These are phyloP conservation scores for Mrakia gelida DNA, from an alignment of 768 basidiomycete genomes.

Conservation along the genomic window DNA sequence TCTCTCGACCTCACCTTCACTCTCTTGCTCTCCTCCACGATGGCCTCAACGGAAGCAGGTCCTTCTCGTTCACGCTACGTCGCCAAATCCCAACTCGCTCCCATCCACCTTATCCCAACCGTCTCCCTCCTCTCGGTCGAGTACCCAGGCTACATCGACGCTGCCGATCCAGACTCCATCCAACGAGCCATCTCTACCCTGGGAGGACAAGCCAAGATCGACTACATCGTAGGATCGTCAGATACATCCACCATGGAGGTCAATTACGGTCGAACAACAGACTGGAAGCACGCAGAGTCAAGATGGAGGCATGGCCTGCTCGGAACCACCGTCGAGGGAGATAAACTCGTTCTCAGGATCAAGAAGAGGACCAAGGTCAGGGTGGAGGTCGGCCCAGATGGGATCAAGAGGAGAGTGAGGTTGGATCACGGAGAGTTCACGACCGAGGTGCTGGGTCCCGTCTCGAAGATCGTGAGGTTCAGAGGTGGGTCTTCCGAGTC, in stretches of 20 bases:
- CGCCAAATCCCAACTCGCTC: slow-evolving; percentile 9
- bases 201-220: slow-evolving; percentile 15
- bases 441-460: slow-evolving; percentile 25
- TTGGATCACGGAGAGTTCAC: slow-evolving; percentile 29
- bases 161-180: neutral
- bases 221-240: neutral
- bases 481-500: slow-evolving; percentile 21
- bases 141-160: slow-evolving; percentile 29
- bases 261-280: slow-evolving; percentile 24
- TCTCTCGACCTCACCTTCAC: neutral
- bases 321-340: slow-evolving; percentile 11
- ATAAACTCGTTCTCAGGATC: slow-evolving; percentile 29
- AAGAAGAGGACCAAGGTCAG: slow-evolving; percentile 23
- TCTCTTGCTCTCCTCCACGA: neutral
- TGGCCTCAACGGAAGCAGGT: slow-evolving; percentile 2
- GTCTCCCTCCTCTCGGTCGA: slow-evolving; percentile 26
- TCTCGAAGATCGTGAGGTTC: slow-evolving; percentile 28
- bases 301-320: slow-evolving; percentile 28
- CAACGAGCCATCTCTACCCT: slow-evolving; percentile 25
- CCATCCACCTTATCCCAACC: slow-evolving; percentile 19
- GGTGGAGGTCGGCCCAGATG: slow-evolving; percentile 17
- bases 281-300: neutral
- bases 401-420: neutral
- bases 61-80: slow-evolving; percentile 11
- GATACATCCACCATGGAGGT: slow-evolving; percentile 22